These are phyloP conservation scores for Apiotrichum akiyoshidainum DNA, from an alignment of 1,284 basidiomycete genomes.

Conservation along the genomic window DNA sequence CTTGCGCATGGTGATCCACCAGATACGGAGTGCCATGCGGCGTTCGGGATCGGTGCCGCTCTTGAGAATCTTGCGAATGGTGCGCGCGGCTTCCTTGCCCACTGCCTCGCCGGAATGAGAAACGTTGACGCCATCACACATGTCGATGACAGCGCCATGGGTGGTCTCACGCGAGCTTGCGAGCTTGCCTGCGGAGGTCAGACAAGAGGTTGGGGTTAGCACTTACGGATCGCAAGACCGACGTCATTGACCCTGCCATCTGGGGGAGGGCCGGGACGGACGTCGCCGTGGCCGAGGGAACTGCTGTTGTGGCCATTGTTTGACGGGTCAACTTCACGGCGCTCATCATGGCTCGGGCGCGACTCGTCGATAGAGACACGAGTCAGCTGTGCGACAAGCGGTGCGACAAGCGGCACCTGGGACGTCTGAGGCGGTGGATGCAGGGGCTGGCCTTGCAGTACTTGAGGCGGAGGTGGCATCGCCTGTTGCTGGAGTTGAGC, in stretches of 20 bases:
- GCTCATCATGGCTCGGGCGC: constrained; percentile 22
- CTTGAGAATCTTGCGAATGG: constrained; percentile 48
- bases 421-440: not conserved
- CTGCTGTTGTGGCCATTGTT: constrained; percentile 17
- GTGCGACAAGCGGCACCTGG: not conserved
- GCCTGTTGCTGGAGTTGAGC: not conserved
- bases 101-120: constrained; percentile 40
- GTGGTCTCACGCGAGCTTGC: constrained; percentile 34
- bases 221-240: constrained; percentile 40
- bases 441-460: not conserved
- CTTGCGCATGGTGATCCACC: constrained; percentile 47
- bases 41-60: constrained; percentile 40
- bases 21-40: constrained; percentile 43
- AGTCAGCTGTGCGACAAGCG: not conserved
- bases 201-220: not conserved
- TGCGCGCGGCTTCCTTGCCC: constrained; percentile 45
- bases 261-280: constrained; percentile 4
- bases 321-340: constrained; percentile 15
- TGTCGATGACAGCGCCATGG: constrained; percentile 36
- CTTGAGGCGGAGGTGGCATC: no score
- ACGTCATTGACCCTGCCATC: constrained; percentile 27
- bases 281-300: constrained; percentile 18
- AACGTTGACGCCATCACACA: constrained; percentile 47
- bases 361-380: constrained; percentile 8
- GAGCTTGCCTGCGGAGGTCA: constrained; percentile 26